Evolutionary conservation across 345 rosid species (phyloP), one percentile per base, ranked within the genome.

Genomic region (Sisymbrium irio): DNA sequence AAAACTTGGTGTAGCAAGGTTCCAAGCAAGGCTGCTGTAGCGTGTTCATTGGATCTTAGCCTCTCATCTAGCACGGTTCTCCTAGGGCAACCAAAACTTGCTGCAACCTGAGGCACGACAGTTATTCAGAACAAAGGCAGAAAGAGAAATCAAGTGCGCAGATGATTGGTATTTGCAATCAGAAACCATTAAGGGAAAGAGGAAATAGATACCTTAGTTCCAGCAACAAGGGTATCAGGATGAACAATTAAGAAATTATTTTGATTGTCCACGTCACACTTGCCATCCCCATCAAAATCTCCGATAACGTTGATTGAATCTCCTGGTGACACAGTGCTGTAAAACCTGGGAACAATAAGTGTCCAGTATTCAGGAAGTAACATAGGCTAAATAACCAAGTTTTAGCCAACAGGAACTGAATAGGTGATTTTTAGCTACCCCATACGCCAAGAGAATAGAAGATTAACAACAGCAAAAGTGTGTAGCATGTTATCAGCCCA

Each of bases 1-100:
- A 90, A 95, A 79, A 92, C 72, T 83, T 95, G 97, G 82, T 92
- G 98, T 74, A 90, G 83, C 92, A 95, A 79, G 80, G 94, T 95
- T 63, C 99, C 98, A 69, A 86, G 79, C 62, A 95, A 83, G 69
- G 99, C 97, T 53, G 87, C 85, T 56, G 78, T 79, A 42, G 97
- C 86, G 73, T 88, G 82, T 73, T 90, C 99, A 82, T 69, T 76
- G 77, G 80, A 57, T 83, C 85, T 89, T 75, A 95, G 78, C 84
- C 99, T 87, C 87, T 95, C 97, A 77, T 95, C 97, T 67, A 95
- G 86, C 73, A 95, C 89, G 32, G 88, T 82, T 76, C 97, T 84
- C 78, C 99, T 87, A 14, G 91, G 87, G 79, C 99, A 95, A 78
- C 74, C 77, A 64, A 90, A 95, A 85, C 99, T 95, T 64, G 78